phyloP scores from a whole-genome alignment of 495 filamentous ascomycete species.

The Penicillium pancosmium region DNA sequence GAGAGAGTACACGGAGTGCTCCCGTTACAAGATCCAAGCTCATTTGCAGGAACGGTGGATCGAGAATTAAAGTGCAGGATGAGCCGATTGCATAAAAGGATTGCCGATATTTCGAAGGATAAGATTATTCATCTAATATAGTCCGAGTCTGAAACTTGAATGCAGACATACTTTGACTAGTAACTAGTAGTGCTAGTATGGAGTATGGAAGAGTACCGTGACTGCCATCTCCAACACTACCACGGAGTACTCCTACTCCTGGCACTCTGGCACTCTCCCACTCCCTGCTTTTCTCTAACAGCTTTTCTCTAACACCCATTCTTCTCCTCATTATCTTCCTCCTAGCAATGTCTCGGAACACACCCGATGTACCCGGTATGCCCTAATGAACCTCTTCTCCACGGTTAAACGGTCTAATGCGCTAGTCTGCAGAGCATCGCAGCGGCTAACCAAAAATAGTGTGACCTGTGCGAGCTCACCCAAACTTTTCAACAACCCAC shows the following conservation, averaged over 20 bases:
- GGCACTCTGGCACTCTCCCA: background rate
- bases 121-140: background rate
- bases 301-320: background rate
- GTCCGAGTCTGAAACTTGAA: background rate
- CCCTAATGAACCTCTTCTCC: background rate
- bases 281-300: too few species aligned
- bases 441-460: conserved; percentile 5
- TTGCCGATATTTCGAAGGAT: background rate
- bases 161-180: too few species aligned
- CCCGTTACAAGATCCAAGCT: background rate
- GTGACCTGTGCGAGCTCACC: background rate
- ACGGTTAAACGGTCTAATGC: background rate
- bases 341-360: background rate
- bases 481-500: background rate
- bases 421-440: background rate
- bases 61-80: conserved; percentile 1
- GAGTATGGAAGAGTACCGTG: too few species aligned
- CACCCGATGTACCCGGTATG: background rate
- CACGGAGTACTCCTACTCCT: background rate
- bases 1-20: background rate
- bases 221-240: background rate
- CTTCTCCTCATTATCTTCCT: background rate
- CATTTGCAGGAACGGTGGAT: background rate
- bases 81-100: background rate
- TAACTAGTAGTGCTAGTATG: too few species aligned